These are phyloP conservation scores for Alloteropsis semialata DNA, from an alignment of 176 grass and related monocot genomes.

Conservation along the genomic window DNA sequence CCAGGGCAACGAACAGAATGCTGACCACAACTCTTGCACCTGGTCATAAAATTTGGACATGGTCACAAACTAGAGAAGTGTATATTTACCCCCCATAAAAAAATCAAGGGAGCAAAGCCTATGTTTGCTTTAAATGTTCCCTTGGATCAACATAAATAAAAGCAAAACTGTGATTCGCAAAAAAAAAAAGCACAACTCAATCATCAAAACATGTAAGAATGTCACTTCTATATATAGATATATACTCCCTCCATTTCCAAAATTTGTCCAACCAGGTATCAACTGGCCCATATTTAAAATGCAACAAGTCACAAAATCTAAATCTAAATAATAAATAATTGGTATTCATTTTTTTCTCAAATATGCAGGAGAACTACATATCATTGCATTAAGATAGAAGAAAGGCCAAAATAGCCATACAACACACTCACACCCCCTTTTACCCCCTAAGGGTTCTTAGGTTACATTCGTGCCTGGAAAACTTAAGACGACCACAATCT, in stretches of 20 bases:
- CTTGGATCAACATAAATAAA: background rate
- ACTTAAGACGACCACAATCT: too few species aligned
- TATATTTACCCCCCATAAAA: background rate
- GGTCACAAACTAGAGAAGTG: background rate
- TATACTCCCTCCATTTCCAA: too few species aligned
- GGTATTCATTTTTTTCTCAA: background rate
- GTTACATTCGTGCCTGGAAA: too few species aligned
- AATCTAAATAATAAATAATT: background rate
- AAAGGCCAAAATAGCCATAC: too few species aligned
- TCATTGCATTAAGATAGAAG: too few species aligned
- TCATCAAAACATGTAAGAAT: background rate
- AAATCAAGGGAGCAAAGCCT: background rate
- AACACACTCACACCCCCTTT: too few species aligned
- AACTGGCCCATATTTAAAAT: background rate
- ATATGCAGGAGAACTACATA: too few species aligned
- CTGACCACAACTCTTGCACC: slow-evolving; percentile 88
- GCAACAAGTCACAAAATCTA: background rate
- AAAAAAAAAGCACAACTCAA: too few species aligned
- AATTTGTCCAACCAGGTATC: background rate
- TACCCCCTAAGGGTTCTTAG: too few species aligned
- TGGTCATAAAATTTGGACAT: slow-evolving; percentile 33
- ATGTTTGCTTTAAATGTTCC: background rate
- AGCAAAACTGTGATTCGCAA: background rate
- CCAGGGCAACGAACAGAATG: slow-evolving; percentile 61
- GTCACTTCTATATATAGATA: background rate